These are phyloP conservation scores for Ustilago esculenta DNA, from an alignment of 1,284 basidiomycete genomes.

Conservation along the genomic window DNA sequence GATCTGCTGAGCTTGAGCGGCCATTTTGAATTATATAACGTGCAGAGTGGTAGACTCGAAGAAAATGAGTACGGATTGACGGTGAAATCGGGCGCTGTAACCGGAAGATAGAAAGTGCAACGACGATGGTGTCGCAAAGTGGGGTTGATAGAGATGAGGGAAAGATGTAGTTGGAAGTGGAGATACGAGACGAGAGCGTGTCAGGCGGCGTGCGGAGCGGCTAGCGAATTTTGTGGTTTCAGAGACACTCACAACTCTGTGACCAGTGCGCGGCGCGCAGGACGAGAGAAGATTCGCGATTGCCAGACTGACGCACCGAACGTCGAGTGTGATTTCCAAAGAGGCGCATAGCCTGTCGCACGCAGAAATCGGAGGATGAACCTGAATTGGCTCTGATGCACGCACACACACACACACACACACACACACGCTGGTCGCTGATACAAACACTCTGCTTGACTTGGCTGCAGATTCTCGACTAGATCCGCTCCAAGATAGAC, in stretches of 20 bases:
- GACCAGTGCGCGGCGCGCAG: not conserved
- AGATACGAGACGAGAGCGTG: too few species aligned
- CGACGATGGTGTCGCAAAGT: constrained; percentile 16
- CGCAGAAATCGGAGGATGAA: constrained; percentile 11
- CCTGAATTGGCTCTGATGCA: not conserved
- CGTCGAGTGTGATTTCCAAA: constrained; percentile 4
- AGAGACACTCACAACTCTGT: too few species aligned
- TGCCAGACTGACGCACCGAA: constrained; percentile 4
- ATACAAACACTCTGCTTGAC: too few species aligned
- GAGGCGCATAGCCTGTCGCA: constrained; percentile 9
- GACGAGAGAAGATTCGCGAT: constrained; percentile 4
- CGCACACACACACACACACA: not conserved
- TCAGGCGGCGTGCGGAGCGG: too few species aligned
- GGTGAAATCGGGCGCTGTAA: not conserved
- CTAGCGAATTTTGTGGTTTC: too few species aligned
- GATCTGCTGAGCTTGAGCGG: constrained; percentile 59
- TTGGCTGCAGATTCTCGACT: too few species aligned
- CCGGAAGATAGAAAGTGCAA: not conserved
- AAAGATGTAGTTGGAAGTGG: too few species aligned
- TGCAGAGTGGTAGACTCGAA: constrained; percentile 11
- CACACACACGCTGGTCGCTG: constrained; percentile 1
- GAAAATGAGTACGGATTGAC: not conserved
- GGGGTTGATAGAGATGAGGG: not conserved
- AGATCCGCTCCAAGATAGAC: too few species aligned
- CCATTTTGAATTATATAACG: constrained; percentile 38